phyloP scores from a whole-genome alignment of 2,329 filamentous ascomycete genomes.

The Fusarium buharicum region DNA sequence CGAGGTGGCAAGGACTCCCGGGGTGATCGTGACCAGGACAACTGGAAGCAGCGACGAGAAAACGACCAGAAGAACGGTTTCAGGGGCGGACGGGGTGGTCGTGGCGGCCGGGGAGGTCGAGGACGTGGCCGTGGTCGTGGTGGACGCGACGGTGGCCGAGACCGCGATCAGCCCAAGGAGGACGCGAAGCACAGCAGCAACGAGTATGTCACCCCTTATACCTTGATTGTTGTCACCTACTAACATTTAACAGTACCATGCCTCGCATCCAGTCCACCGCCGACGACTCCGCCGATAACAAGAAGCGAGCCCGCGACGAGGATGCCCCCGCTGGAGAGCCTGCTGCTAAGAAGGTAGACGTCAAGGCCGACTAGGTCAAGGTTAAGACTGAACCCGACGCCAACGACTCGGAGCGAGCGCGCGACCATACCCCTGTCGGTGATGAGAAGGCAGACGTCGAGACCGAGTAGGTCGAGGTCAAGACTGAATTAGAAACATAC shows the following conservation, averaged over 20 bases:
- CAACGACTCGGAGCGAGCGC: slow-evolving; percentile 62
- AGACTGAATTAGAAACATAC: slow-evolving; percentile 49
- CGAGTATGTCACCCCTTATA: slow-evolving; percentile 35
- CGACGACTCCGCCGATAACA: slow-evolving; percentile 52
- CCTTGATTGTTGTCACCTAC: background rate
- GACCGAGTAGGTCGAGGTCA: slow-evolving; percentile 63
- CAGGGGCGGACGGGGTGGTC: slow-evolving; percentile 58
- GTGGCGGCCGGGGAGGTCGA: slow-evolving; percentile 57
- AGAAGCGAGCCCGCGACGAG: slow-evolving; percentile 67
- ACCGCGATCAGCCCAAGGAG: slow-evolving; percentile 49
- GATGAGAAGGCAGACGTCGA: slow-evolving; percentile 72
- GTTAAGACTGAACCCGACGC: slow-evolving; percentile 58
- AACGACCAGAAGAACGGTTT: slow-evolving; percentile 70
- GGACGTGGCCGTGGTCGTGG: slow-evolving; percentile 56
- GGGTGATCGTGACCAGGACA: slow-evolving; percentile 58
- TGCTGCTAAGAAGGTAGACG: slow-evolving; percentile 71
- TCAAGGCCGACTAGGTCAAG: slow-evolving; percentile 65
- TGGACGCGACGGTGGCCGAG: slow-evolving; percentile 55
- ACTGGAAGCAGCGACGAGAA: slow-evolving; percentile 73
- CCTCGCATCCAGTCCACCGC: slow-evolving; percentile 60
- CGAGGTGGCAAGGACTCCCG: slow-evolving; percentile 52
- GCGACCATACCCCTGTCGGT: slow-evolving; percentile 59
- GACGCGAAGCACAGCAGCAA: slow-evolving; percentile 44
- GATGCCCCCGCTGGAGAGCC: slow-evolving; percentile 57
- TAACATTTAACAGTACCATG: slow-evolving; percentile 38